These are phyloP conservation scores for Alternaria sp. DNA, from an alignment of 2,329 filamentous ascomycete genomes.

Conservation along the genomic window DNA sequence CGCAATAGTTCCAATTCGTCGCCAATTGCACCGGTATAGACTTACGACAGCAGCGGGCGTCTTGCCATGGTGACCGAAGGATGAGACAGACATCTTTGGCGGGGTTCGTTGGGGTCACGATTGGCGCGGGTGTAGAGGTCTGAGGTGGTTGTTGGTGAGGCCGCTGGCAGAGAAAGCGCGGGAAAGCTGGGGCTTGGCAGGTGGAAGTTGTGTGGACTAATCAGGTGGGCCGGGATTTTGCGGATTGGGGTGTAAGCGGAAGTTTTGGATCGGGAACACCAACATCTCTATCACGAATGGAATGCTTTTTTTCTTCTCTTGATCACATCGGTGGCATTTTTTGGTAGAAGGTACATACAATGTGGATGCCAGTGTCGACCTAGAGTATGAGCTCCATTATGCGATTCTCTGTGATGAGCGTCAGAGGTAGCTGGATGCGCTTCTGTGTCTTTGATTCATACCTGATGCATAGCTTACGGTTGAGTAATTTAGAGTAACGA, in stretches of 20 bases:
- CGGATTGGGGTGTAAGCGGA: conserved; percentile 14
- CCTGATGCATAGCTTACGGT: too few relatives aligned
- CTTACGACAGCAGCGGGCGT: conserved; percentile 45
- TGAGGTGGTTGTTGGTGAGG: conserved; percentile 22
- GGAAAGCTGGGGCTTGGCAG: conserved; percentile 23
- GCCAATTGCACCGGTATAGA: conserved; percentile 5
- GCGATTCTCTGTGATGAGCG: too few relatives aligned
- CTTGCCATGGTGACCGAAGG: conserved; percentile 34
- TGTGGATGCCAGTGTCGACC: too few relatives aligned
- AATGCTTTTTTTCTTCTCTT: too few relatives aligned
- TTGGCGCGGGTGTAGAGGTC: conserved; percentile 15
- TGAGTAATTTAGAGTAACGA: too few relatives aligned
- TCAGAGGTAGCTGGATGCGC: too few relatives aligned
- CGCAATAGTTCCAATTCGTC: background rate
- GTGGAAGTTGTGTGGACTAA: conserved; percentile 18
- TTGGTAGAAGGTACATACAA: too few relatives aligned
- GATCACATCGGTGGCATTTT: too few relatives aligned
- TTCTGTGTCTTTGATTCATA: too few relatives aligned
- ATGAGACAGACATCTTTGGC: conserved; percentile 32
- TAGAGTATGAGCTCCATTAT: too few relatives aligned
- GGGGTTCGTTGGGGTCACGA: conserved; percentile 23
- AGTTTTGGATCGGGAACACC: too few relatives aligned
- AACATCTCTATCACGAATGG: too few relatives aligned
- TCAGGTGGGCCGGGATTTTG: conserved; percentile 34
- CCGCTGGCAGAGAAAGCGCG: conserved; percentile 20